Conservation (phyloP, 331 rosid genomes). For the Cucumis variabilis region DNA sequence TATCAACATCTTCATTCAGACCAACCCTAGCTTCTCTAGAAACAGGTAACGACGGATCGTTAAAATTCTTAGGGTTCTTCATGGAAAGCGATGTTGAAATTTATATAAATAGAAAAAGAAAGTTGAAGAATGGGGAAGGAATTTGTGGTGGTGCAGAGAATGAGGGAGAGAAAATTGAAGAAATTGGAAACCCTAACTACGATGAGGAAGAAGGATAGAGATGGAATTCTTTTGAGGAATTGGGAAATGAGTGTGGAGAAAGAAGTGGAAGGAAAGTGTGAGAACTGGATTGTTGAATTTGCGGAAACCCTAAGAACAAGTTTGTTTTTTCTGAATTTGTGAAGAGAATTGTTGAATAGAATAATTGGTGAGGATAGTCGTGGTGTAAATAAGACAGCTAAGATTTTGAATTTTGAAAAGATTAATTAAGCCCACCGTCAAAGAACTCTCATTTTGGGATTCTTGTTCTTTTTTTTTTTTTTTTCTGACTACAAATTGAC, state of each 20-base stretch:
- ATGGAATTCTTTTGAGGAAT: not conserved
- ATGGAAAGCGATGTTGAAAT: conserved; percentile 26
- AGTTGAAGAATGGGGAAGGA: not conserved
- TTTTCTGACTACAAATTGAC: no score
- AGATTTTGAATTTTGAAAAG: no score
- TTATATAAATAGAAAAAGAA: not conserved
- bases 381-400: no score
- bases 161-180: not conserved
- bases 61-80: conserved; percentile 52
- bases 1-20: conserved; percentile 45
- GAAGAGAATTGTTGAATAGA: no score
- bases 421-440: no score
- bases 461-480: no score
- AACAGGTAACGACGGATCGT: conserved; percentile 44
- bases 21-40: conserved; percentile 43
- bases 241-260: no score
- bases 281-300: not conserved
- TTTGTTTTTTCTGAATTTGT: no score
- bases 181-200: conserved; percentile 13
- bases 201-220: conserved; percentile 5
- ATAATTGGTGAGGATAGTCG: no score
- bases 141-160: not conserved
- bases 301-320: no score
- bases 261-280: not conserved
- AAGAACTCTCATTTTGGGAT: no score